Base-by-base conservation (phyloP, 441 rosid species). In the Brassica balearica region DNA sequence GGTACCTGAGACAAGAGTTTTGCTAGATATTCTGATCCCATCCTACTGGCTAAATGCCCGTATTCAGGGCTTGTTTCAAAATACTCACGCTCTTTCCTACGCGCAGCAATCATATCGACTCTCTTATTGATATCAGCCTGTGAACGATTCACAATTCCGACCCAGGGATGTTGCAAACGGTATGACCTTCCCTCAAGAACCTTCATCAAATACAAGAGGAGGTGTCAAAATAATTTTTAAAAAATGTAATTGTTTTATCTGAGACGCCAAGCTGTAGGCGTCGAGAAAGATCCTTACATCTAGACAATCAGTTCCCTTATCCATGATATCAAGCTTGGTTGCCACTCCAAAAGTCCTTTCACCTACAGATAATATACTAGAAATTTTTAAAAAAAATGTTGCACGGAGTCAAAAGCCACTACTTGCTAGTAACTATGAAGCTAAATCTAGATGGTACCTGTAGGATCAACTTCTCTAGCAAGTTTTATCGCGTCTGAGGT, bases 1-100 rank as follows among this genome's bases (percentile, higher is more conserved):
- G n/a, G 81, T 76, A 93, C 99, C 96, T 88, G 84, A 63, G 99
- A 96, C 73, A 96, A 83, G 65, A 96, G 93, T 78, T 94, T 92
- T 69, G 99, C 99, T 43, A 96, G 95, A 85, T 94, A 96, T 80
- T 94, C 99, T 43, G 99, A 89, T 22, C 99, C 99, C 99, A 96
- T 96, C 82, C 87, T 91, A 82, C 89, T 91, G 12, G 99, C 88
- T 79, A 96, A 83, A 84, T 96, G 99, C 64, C 98, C 97, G 65
- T 96, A 96, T 60, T 96, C 99, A 0, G 99, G 97, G 84, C 99
- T 91, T 68, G 92, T 89, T 86, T 94, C 97, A 85, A 96, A 96
- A 83, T 96, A 96, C 83, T 96, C 99, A 20, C 82, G 85, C 87
- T 96, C 99, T 83, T 94, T 96, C 38, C 92, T 80, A 59, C 98